A percentile compares a stretch with the other conserved stretches of the same genome.
These are phyloP conservation scores for Artomyces pyxidatus DNA, from an alignment of 768 basidiomycete genomes.

Conservation along the genomic window DNA sequence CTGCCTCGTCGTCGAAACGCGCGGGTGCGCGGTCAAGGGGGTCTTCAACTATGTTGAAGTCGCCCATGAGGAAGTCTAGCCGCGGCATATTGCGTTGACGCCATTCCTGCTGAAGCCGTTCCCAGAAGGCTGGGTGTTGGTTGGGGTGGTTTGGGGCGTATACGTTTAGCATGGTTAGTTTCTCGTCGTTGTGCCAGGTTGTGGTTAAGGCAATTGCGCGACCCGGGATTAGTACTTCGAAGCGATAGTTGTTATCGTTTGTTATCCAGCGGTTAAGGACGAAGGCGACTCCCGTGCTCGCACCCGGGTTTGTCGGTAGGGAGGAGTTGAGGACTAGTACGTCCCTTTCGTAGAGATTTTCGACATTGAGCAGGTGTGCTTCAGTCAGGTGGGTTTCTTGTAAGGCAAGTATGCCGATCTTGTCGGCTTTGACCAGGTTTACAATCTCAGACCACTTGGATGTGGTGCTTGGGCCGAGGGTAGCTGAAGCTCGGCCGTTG, in stretches of 20 bases:
- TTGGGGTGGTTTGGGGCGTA: not conserved
- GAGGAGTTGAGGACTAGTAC: conserved; percentile 4
- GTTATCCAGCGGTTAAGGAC: conserved; percentile 13
- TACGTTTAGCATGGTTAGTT: not conserved
- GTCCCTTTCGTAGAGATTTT: not conserved
- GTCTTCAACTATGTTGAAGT: not conserved
- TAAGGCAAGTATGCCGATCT: conserved; percentile 14
- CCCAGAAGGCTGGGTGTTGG: not conserved
- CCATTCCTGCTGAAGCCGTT: not conserved
- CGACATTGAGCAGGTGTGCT: not conserved
- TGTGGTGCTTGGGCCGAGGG: not conserved
- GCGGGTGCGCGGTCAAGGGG: not conserved
- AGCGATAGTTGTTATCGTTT: not conserved
- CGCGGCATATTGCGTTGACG: not conserved
- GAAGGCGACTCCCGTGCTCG: conserved; percentile 15
- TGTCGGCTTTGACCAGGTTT: conserved; percentile 7
- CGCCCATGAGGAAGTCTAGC: not conserved
- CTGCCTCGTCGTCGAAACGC: not conserved
- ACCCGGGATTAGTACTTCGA: not conserved
- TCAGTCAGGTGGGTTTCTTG: conserved; percentile 20
- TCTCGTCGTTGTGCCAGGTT: not conserved
- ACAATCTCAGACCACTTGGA: conserved; percentile 18
- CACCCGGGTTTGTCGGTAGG: not conserved
- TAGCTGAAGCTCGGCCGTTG: not conserved
- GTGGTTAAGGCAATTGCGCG: not conserved